Base-by-base conservation (phyloP, 2,329 filamentous ascomycete species). In the Cryphonectria nitschkei region DNA sequence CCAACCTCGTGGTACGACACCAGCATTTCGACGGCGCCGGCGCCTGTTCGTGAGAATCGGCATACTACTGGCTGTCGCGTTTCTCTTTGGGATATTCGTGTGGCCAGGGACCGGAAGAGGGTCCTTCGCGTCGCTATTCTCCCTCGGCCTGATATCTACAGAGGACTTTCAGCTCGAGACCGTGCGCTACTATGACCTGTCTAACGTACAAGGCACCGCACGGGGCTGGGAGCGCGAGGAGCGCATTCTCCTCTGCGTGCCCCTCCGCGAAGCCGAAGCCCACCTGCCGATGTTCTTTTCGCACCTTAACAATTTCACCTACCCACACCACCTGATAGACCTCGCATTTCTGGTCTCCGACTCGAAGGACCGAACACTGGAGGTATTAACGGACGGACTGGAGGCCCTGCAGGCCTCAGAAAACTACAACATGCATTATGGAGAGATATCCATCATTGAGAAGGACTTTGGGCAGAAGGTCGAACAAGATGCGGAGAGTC, bases 381-480 rank as follows among this genome's bases (percentile, higher is more conserved):
- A 89, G 43, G 86, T 96, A 63, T 87, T 99, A 66, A 89, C 91
- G 6, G 85, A 92, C 70, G 90, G 92, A 76, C 84, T 99, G 68
- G 89, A 93, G 75, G 88, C 90, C 56, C 87, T 98, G 19, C 96
- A 99, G 82, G 89, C 89, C 34, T 89, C 96, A 73, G 85, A 90
- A 32, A 93, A 98, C 76, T 89, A 91, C 14, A 91, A 90, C 76
- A 91, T 95, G 81, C 90, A 92, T 22, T 99, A 95, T 78, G 96
- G 96, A 72, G 96, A 99, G 83, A 96, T 99, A 71, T 97, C 94
- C 0, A 96, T 99, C 72, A 95, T 99, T 75, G 94, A 98, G 82
- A 99, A 99, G 83, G 95, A 99, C 80, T 99, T 99, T 84, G 96
- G 96, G 3, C 96, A 99, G 80, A 95, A 95, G 80, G 96, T 99